Evolutionary conservation across 352 stramenopile species (phyloP), one percentile per base, ranked within the genome.

Genomic region (Phytophthora vignae): DNA sequence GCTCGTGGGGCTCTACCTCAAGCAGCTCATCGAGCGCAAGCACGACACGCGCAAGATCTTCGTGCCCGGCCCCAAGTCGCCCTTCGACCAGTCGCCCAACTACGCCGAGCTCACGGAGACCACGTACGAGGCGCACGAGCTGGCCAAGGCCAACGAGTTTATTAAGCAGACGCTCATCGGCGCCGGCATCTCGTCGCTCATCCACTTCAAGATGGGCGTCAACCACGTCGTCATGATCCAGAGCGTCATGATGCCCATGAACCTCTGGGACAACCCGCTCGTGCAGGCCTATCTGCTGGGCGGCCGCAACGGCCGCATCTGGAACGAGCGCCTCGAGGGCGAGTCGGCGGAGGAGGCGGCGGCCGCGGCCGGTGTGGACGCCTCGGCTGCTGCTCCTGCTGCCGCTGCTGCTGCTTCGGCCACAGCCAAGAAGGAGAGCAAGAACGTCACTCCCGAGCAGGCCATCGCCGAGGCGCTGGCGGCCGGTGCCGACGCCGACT

Each of bases 221-320:
- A 95, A 95, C 78, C 88, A 95, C 64, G 88, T 95, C n/a, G 84
- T 95, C 55, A 72, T 95, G 67, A 95, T 95, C 72, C 88, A 95
- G 72, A 88, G 86, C 54, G 77, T 94, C 73, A 95, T 95, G 88
- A 88, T 85, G 60, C 88, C 88, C 55, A 80, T 95, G 59, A 95
- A 95, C 72, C 72, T 95, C 1, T 95, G 85, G 73, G 88, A 95
- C 71, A 95, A 95, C 60, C 56, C 78, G 29, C 81, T 95, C 33
- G 82, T 95, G 60, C 83, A 92, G 68, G 85, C 83, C 38, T 93
- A 93, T 61, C 76, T 95, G 48, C 74, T 95, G n/a, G 83, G 85
- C 29, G 78, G 79, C 25, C 69, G 78, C 55, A 82, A 85, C 42
- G 83, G 81, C 9, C 86, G 88, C 60, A 88, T 92, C 57, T 95